phyloP scores from a whole-genome alignment of 306 rosid genomes.

The Pterocarpus macrocarpus region DNA sequence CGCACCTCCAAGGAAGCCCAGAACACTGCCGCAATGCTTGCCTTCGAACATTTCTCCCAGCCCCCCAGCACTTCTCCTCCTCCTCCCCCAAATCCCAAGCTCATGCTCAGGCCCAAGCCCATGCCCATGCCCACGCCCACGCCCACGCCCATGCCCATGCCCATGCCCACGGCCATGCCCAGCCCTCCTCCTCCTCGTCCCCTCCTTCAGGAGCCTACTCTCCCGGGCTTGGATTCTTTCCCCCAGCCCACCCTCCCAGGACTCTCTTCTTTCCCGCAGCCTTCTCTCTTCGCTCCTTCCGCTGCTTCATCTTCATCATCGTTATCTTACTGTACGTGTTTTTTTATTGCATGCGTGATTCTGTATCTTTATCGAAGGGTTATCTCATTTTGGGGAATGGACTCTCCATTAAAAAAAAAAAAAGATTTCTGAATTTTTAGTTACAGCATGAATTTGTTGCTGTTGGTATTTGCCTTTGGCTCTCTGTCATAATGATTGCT shows the following conservation, averaged over 20 bases:
- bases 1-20: constrained; percentile 59
- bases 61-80: not conserved
- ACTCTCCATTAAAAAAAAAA: not conserved
- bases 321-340: constrained; percentile 1
- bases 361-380: not conserved
- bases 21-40: constrained; percentile 70
- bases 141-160: not conserved
- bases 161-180: not conserved
- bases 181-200: not conserved
- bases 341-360: not conserved
- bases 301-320: not conserved
- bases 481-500: not conserved
- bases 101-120: not conserved
- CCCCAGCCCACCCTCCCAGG: not conserved
- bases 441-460: not conserved
- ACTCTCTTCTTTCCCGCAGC: constrained; percentile 43
- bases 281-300: not conserved
- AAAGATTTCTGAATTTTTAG: not conserved
- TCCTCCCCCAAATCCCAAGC: not conserved
- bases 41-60: constrained; percentile 58
- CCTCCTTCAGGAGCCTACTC: not conserved
- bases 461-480: not conserved
- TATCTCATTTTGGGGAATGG: not conserved
- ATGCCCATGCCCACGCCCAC: not conserved
- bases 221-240: not conserved